Evolutionary conservation across 768 basidiomycete genomes (phyloP).

Genomic region (Pulveroboletus sp.): DNA sequence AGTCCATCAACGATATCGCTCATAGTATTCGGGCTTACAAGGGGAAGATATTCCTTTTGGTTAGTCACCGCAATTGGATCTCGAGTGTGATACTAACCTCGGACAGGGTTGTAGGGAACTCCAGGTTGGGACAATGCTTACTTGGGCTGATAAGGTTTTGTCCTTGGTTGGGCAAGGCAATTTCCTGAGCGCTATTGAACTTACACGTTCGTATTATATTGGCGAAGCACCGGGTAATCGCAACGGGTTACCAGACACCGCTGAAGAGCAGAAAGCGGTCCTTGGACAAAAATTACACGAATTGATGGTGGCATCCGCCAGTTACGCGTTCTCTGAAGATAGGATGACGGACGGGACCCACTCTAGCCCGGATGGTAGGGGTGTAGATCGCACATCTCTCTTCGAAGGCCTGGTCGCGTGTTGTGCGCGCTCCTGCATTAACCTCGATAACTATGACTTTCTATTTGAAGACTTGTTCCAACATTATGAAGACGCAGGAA

Average conservation of each 20-base stretch:
- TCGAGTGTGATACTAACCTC: slow-evolving; percentile 3
- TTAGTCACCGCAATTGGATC: slow-evolving; percentile 35
- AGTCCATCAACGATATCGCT: slow-evolving; percentile 49
- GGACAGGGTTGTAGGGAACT: slow-evolving; percentile 61
- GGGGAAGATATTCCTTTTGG: slow-evolving; percentile 86
- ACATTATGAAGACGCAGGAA: slow-evolving; percentile 78
- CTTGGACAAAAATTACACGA: slow-evolving; percentile 75
- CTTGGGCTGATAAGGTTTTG: slow-evolving; percentile 93
- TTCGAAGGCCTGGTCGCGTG: slow-evolving; percentile 84
- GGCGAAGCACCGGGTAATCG: slow-evolving; percentile 79
- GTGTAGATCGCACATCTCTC: slow-evolving; percentile 85
- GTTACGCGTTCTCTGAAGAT: slow-evolving; percentile 92
- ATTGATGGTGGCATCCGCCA: slow-evolving; percentile 82
- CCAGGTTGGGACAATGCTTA: slow-evolving; percentile 78
- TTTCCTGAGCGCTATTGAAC: slow-evolving; percentile 85
- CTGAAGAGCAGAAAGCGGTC: slow-evolving; percentile 49
- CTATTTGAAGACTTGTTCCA: slow-evolving; percentile 94
- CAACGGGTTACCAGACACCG: slow-evolving; percentile 76
- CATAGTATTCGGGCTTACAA: slow-evolving; percentile 81
- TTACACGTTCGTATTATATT: slow-evolving; percentile 76
- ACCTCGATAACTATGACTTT: slow-evolving; percentile 77
- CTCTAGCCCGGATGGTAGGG: slow-evolving; percentile 71
- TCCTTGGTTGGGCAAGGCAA: slow-evolving; percentile 79
- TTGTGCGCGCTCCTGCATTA: slow-evolving; percentile 74
- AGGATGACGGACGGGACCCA: slow-evolving; percentile 90